Conservation (phyloP, 306 rosid species). For the cucumber (Cucumis sativus) region DNA sequence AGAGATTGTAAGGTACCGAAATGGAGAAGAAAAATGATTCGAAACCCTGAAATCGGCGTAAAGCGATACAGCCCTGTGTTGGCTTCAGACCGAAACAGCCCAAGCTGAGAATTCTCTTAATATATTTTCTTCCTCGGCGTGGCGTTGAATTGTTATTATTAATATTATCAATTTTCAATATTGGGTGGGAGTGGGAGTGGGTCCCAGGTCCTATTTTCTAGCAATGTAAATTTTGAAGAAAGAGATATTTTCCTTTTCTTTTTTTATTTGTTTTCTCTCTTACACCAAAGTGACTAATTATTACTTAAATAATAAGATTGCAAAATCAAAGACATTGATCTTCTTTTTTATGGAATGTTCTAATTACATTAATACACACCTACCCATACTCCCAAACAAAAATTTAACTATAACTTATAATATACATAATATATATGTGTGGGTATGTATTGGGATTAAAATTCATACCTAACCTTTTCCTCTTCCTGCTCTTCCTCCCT, state of each 20-base stretch:
- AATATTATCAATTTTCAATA: not conserved
- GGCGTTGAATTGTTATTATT: not conserved
- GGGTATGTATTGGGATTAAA: too few relatives aligned
- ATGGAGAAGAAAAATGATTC: not conserved
- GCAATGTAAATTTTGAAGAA: not conserved
- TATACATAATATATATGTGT: too few relatives aligned
- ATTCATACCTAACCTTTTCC: too few relatives aligned
- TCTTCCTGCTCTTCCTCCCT: too few relatives aligned
- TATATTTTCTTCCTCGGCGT: not conserved
- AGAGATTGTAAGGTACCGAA: not conserved
- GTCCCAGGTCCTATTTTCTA: not conserved
- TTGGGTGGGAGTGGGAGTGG: not conserved
- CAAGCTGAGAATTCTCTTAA: not conserved
- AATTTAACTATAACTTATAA: too few relatives aligned
- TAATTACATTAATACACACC: too few relatives aligned
- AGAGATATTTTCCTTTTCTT: not conserved
- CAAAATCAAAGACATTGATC: not conserved
- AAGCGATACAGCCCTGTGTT: not conserved
- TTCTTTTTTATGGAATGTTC: not conserved
- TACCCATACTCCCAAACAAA: too few relatives aligned
- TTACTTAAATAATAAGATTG: not conserved
- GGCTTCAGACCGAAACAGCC: not conserved
- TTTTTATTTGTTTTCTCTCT: not conserved
- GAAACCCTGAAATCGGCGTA: slow-evolving; percentile 2
- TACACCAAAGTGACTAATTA: not conserved